phyloP scores from a whole-genome alignment of 192 early-diverging fungal genomes.

The Irineochytrium annulatum region DNA sequence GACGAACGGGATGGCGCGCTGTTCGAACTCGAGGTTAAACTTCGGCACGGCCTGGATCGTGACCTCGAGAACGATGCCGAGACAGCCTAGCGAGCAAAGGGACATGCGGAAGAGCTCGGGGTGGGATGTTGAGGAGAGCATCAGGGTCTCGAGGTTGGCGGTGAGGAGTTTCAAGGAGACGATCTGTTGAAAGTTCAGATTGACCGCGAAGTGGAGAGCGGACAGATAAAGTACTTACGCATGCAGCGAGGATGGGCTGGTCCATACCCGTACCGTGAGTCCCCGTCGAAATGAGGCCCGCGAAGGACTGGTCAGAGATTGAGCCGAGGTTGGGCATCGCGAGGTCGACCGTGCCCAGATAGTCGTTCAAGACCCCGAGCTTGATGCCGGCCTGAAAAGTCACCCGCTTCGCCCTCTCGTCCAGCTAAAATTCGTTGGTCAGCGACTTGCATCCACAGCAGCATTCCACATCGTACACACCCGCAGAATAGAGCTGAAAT shows the following conservation, averaged over 20 bases:
- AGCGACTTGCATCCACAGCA: neutral
- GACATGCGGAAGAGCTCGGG: constrained; percentile 18
- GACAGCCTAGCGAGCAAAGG: constrained; percentile 21
- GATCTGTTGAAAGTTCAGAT: too few species aligned
- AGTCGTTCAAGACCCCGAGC: neutral
- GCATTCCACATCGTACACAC: constrained; percentile 1
- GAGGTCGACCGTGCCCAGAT: neutral
- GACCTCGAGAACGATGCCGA: constrained; percentile 29
- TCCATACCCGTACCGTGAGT: constrained; percentile 39
- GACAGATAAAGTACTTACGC: too few species aligned
- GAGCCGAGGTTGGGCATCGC: constrained; percentile 23
- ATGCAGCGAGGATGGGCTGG: constrained; percentile 22
- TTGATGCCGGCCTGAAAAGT: neutral
- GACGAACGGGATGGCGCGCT: constrained; percentile 18
- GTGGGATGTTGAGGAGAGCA: neutral
- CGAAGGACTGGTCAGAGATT: constrained; percentile 34
- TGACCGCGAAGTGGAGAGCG: too few species aligned
- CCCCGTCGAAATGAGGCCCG: constrained; percentile 37
- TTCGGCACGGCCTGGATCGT: constrained; percentile 14
- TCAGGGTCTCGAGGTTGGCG: neutral
- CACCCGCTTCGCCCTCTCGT: neutral
- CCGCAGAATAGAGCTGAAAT: too few species aligned
- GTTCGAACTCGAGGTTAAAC: constrained; percentile 16
- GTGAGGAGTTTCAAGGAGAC: neutral
- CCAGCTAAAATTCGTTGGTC: neutral